Conservation (phyloP, 1,284 basidiomycete genomes). For the Neonothopanus nambi region DNA sequence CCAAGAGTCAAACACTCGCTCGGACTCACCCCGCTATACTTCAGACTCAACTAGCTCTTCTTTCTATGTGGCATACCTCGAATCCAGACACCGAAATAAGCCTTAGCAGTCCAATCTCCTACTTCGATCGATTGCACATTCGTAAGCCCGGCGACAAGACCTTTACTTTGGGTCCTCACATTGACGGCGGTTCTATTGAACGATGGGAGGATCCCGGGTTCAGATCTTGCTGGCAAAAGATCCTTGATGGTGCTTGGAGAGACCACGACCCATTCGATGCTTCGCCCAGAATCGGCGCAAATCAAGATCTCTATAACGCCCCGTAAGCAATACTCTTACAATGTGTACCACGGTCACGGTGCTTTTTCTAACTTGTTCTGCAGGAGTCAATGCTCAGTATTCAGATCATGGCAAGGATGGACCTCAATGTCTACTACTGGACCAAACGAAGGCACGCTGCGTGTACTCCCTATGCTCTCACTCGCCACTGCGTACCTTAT, state of each 20-base stretch:
- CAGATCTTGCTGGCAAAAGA: slow-evolving; percentile 54
- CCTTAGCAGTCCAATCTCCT: slow-evolving; percentile 63
- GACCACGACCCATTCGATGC: slow-evolving; percentile 59
- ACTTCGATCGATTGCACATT: slow-evolving; percentile 78
- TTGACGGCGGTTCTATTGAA: slow-evolving; percentile 72
- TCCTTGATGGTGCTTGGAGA: slow-evolving; percentile 58
- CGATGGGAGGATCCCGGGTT: slow-evolving; percentile 76
- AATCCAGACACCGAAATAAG: slow-evolving; percentile 43
- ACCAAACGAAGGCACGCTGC: slow-evolving; percentile 78
- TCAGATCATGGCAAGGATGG: too few species aligned
- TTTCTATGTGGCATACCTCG: slow-evolving; percentile 60
- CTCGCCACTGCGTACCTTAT: slow-evolving; percentile 81
- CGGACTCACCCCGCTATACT: slow-evolving; percentile 56
- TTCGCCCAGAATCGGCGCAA: slow-evolving; percentile 50
- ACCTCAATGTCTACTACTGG: too few species aligned
- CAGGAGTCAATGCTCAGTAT: too few species aligned
- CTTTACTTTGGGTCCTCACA: slow-evolving; percentile 68
- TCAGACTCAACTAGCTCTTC: slow-evolving; percentile 51
- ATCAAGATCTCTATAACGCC: neutral
- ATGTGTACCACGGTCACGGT: slow-evolving; percentile 26
- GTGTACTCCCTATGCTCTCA: slow-evolving; percentile 74
- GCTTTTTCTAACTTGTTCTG: too few species aligned
- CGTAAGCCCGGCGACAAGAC: slow-evolving; percentile 69
- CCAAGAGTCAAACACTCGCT: slow-evolving; percentile 55
- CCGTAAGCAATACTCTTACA: neutral